Evolutionary conservation across 2,329 filamentous ascomycete genomes (phyloP), one percentile per base, ranked within the genome.

Genomic region (Fusarium sp.): DNA sequence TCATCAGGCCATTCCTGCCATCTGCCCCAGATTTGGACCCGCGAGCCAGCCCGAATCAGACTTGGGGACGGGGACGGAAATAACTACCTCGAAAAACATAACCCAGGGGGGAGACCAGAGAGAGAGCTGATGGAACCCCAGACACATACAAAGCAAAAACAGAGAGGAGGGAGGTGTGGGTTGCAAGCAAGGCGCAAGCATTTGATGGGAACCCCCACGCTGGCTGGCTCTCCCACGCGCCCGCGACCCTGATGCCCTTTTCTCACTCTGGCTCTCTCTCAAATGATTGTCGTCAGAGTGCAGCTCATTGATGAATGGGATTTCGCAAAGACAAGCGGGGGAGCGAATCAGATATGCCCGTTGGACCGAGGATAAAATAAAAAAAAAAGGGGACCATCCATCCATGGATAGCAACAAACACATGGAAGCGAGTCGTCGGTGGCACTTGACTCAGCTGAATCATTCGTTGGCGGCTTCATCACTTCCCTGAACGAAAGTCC

Each of bases 361-460:
- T 31, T 71, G 52, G 56, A 20, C 45, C 52, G 63, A 71, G 57
- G 42, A 37, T 50, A 16, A 37, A 52, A 45, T 45, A 50, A 62
- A 50, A 54, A 31, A 27, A 31, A 34, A 34, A 34, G 31, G 31
- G 31, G 31, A 34, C 31, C 31, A 34, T 34, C 11, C 29, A 31
- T 31, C 31, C 31, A 13, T 34, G 3, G 3, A 34, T 34, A 34
- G 11, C 9, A 42, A 37, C 35, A 45, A 29, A 54, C 18, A 16
- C 50, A 34, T 34, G 31, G 31, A 56, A 29, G 27, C 27, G 50
- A 57, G 52, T 31, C 8, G 31, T 35, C n/a, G 29, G 52, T 57
- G 58, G 50, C 35, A 47, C 67, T 52, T 75, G 75, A 77, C 66
- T 76, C 75, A 66, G 68, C 65, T 67, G 70, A 71, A 62, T 73